These are phyloP conservation scores for Diaporthe helianthi DNA, from an alignment of 2,329 filamentous ascomycete species.

Conservation along the genomic window DNA sequence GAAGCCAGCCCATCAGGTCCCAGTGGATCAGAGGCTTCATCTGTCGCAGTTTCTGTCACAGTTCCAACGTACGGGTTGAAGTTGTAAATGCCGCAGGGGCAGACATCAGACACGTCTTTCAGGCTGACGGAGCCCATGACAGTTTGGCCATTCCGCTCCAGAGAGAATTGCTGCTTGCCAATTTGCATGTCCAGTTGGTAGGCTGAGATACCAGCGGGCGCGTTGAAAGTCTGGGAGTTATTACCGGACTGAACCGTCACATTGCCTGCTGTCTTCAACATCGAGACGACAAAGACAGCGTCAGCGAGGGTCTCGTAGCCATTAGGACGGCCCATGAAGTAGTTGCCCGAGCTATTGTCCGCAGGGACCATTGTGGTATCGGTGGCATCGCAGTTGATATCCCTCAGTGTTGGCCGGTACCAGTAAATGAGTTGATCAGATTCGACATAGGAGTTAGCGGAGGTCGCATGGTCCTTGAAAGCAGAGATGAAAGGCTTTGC, in stretches of 20 bases:
- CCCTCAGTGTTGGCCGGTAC: slow-evolving; percentile 58
- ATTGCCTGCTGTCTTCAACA: slow-evolving; percentile 53
- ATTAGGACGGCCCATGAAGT: slow-evolving; percentile 58
- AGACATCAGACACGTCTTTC: slow-evolving; percentile 57
- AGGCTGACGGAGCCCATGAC: slow-evolving; percentile 55
- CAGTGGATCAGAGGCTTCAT: slow-evolving; percentile 45
- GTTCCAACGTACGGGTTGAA: slow-evolving; percentile 63
- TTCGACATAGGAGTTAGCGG: slow-evolving; percentile 47
- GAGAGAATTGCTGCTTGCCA: slow-evolving; percentile 54
- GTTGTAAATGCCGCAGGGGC: slow-evolving; percentile 62
- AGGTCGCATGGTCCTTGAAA: slow-evolving; percentile 54
- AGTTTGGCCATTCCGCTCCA: slow-evolving; percentile 49
- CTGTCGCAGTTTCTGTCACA: slow-evolving; percentile 54
- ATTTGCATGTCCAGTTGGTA: slow-evolving; percentile 54
- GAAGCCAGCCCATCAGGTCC: slow-evolving; percentile 43
- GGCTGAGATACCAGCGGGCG: slow-evolving; percentile 53
- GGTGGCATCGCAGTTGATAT: slow-evolving; percentile 57
- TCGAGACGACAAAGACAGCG: slow-evolving; percentile 58
- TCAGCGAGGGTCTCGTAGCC: slow-evolving; percentile 58
- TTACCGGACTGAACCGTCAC: slow-evolving; percentile 55
- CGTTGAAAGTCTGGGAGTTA: slow-evolving; percentile 50
- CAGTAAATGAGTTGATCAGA: slow-evolving; percentile 61
- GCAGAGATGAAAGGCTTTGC: slow-evolving; percentile 60
- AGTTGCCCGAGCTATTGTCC: slow-evolving; percentile 56
- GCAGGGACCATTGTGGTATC: slow-evolving; percentile 56